Evolutionary conservation across 1,284 basidiomycete genomes (phyloP), one percentile per base, ranked within the genome.

Genomic region (Rhodofomes roseus): DNA sequence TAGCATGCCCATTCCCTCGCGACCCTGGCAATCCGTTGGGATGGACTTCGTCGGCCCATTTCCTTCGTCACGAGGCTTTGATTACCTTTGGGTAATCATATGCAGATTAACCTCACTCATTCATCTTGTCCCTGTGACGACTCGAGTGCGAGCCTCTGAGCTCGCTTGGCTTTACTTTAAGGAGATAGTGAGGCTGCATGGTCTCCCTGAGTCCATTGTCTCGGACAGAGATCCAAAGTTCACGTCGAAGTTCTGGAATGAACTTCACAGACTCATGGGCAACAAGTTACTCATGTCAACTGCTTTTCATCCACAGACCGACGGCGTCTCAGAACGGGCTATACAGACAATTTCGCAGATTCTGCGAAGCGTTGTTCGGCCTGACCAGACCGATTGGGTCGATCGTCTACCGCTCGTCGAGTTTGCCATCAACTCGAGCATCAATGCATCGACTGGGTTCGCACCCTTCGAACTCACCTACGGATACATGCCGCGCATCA

Each of bases 401-500:
- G 54, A 65, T 0, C 65, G 68, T 29, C 2, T 75, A 0, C 72
- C 74, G 0, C 29, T 72, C 12, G 67, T 72, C 0, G 73, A 77
- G 44, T 77, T 76, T 55, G 71, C 74, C 0, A 63, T 77, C 2
- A 77, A 77, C 43, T 67, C 68, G 0, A 67, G 68, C 20, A 59
- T 71, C 0, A 73, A 62, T 23, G 68, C 64, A 1, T 63, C 70
- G 0, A 77, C 73, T 0, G 71, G 72, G 1, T 76, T 70, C 54
- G 66, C 74, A 1, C 75, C 74, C 1, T 80, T 79, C 57, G 69
- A 75, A 40, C 60, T 79, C 2, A 75, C 73, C 56, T 65, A 68
- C 41, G 73, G 74, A 1, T 66, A 68, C 22, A 65, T 72, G 57
- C 66, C 65, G 27, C 43, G 58, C 0, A 56, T 62, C 27, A 50